Conservation (phyloP, 305 asterid genomes). For the Fraxinus dipetala region DNA sequence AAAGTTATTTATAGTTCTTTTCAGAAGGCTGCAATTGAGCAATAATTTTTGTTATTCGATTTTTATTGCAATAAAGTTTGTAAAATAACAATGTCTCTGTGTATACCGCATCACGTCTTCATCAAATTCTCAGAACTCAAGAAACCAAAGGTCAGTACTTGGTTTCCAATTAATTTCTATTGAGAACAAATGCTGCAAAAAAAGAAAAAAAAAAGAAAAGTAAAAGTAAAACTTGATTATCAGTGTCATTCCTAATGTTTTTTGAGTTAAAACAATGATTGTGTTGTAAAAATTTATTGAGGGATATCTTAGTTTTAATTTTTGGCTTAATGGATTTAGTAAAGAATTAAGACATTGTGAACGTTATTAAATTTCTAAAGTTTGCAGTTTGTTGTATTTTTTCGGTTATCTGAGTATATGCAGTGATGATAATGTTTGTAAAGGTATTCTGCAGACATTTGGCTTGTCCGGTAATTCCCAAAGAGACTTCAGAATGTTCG, state of each 20-base stretch:
- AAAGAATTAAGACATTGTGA: not conserved
- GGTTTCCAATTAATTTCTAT: not conserved
- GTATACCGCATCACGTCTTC: constrained; percentile 36
- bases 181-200: not conserved
- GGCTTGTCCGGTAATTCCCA: constrained; percentile 25
- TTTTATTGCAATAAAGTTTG: not conserved
- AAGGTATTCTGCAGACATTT: constrained; percentile 30
- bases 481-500: constrained; percentile 39
- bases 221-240: not conserved
- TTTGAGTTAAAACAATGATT: not conserved
- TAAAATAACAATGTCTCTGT: constrained; percentile 38
- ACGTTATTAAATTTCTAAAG: not conserved
- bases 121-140: constrained; percentile 32
- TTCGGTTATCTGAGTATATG: not conserved
- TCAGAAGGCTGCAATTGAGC: not conserved
- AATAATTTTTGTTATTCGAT: not conserved
- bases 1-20: not conserved
- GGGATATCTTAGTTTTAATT: not conserved
- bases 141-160: constrained; percentile 42
- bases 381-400: not conserved
- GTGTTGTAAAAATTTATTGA: not conserved
- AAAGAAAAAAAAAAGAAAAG: not conserved
- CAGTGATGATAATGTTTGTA: not conserved
- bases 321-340: not conserved
- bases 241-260: not conserved